phyloP scores from a whole-genome alignment of 371 early-diverging fungal species.

The Apophysomyces sp. region DNA sequence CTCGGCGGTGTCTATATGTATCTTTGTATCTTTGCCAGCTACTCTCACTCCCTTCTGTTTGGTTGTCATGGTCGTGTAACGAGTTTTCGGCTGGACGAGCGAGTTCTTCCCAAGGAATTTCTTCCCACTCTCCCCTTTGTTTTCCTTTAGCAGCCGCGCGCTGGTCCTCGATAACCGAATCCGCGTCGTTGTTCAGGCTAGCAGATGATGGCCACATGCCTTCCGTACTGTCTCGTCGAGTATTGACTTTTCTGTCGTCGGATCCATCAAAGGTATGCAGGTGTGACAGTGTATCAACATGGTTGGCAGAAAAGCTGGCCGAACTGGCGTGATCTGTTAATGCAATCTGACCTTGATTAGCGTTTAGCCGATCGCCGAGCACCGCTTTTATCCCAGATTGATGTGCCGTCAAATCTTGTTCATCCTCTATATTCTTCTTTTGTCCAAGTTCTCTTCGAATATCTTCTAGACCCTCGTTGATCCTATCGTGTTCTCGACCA shows the following conservation, averaged over 20 bases:
- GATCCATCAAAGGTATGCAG: no score
- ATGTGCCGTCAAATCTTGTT: background rate
- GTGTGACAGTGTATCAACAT: no score
- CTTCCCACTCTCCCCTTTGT: background rate
- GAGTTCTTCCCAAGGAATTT: background rate
- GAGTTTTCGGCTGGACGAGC: background rate
- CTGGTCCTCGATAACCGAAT: no score
- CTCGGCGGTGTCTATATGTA: background rate
- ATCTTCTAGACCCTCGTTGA: background rate
- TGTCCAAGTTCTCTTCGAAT: background rate
- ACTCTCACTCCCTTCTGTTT: background rate
- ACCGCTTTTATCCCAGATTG: background rate
- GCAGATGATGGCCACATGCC: background rate
- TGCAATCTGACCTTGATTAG: background rate
- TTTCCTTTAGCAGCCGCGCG: background rate
- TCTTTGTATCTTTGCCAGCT: background rate
- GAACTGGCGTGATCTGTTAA: no score
- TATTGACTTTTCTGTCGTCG: background rate
- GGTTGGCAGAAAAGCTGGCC: no score
- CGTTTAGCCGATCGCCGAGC: background rate
- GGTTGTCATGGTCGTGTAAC: background rate
- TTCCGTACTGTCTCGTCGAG: background rate
- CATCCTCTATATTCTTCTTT: background rate
- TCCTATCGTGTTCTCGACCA: background rate
- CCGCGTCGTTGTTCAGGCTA: no score